Percentiles rank a stretch among this genome's conserved stretches.
phyloP scores from a whole-genome alignment of 192 early-diverging fungal species.

The Chytriomyces hyalinus region DNA sequence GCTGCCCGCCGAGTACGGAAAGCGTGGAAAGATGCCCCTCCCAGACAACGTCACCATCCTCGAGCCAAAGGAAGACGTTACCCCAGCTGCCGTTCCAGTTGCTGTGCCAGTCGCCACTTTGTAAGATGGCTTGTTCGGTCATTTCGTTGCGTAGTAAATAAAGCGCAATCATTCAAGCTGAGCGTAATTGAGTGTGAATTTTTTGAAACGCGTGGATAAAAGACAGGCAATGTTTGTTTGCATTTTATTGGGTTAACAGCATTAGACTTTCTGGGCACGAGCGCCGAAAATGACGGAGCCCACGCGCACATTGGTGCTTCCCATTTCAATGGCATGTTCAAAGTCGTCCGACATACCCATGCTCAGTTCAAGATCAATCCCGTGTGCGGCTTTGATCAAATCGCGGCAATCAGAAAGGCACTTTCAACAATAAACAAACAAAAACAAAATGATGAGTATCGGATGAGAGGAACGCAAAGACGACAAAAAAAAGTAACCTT shows the following conservation, averaged over 20 bases:
- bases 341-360: conserved; percentile 99
- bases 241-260: too few relatives aligned
- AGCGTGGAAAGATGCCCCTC: conserved; percentile 89
- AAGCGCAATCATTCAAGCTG: too few relatives aligned
- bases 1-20: conserved; percentile 92
- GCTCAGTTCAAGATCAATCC: conserved; percentile 71
- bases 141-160: too few relatives aligned
- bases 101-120: conserved; percentile 45
- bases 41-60: conserved; percentile 96
- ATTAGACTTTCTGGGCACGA: conserved; percentile 27
- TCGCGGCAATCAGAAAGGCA: conserved; percentile 12
- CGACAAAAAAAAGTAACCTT: conserved; percentile 43
- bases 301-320: conserved; percentile 92
- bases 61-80: conserved; percentile 81
- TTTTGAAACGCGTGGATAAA: too few relatives aligned
- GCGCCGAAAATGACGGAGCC: conserved; percentile 91
- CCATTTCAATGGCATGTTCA: conserved; percentile 79
- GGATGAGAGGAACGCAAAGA: background rate
- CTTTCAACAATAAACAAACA: conserved; percentile 3
- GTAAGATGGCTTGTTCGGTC: conserved; percentile 4
- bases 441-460: background rate
- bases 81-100: conserved; percentile 52
- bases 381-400: conserved; percentile 17
- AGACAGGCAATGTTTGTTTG: too few relatives aligned
- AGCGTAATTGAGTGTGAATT: too few relatives aligned